These are phyloP conservation scores for Citrus glauca DNA, from an alignment of 345 rosid species.

Conservation along the genomic window DNA sequence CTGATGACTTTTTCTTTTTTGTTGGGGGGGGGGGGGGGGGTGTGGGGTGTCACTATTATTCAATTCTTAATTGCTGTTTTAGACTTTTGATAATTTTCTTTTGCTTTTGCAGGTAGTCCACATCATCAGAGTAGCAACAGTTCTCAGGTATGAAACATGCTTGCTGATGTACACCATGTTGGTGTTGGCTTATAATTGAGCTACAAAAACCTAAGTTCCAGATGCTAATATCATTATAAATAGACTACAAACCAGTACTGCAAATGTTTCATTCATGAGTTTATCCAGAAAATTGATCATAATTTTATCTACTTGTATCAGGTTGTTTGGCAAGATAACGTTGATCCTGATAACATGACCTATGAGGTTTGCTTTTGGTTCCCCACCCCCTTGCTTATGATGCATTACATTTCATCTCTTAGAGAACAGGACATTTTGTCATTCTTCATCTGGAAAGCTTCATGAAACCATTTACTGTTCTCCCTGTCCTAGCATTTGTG, in stretches of 20 bases:
- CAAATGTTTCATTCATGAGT: not conserved
- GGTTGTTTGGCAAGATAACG: conserved; percentile 58
- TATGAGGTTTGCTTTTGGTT: conserved; percentile 51
- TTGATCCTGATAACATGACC: conserved; percentile 71
- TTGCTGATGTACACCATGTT: conserved; percentile 8
- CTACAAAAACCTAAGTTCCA: not conserved
- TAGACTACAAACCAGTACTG: not conserved
- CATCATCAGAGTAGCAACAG: conserved; percentile 31
- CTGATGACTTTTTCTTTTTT: not conserved
- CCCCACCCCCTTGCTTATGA: not conserved
- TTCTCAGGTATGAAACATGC: conserved; percentile 39
- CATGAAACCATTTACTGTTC: not conserved
- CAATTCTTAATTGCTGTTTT: conserved; percentile 1
- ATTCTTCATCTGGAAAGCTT: not conserved
- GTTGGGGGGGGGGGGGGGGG: too few species aligned
- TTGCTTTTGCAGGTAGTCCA: conserved; percentile 39
- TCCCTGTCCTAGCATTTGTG: not conserved
- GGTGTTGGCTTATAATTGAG: not conserved
- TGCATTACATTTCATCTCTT: not conserved
- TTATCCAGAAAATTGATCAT: not conserved
- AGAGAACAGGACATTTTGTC: not conserved
- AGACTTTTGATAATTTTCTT: conserved; percentile 7
- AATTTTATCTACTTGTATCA: conserved; percentile 23
- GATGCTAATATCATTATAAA: not conserved
- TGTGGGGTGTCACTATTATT: not conserved